phyloP scores from a whole-genome alignment of 306 rosid genomes.

The Pueraria montana region DNA sequence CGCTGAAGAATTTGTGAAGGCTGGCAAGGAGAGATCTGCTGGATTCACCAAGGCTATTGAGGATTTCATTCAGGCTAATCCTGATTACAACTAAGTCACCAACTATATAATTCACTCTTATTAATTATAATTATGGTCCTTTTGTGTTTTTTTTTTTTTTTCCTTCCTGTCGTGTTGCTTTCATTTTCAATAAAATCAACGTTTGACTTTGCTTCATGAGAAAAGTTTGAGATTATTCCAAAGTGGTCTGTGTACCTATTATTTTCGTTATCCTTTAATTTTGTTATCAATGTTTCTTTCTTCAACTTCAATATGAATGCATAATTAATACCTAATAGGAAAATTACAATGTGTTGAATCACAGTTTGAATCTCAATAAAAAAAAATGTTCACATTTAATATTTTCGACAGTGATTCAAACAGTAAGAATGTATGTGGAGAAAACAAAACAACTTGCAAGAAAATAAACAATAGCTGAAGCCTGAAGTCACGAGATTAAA shows the following conservation, averaged over 20 bases:
- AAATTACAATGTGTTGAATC: not conserved
- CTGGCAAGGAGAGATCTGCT: slow-evolving; percentile 53
- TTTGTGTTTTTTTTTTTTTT: not conserved
- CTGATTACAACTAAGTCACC: slow-evolving; percentile 51
- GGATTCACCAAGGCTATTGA: slow-evolving; percentile 62
- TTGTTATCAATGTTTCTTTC: not conserved
- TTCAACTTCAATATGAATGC: not conserved
- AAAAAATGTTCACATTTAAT: not conserved
- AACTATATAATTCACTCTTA: not conserved
- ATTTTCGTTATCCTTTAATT: not conserved
- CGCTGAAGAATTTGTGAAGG: slow-evolving; percentile 49
- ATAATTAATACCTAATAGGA: not conserved
- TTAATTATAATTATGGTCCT: not conserved
- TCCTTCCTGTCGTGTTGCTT: not conserved
- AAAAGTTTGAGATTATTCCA: not conserved
- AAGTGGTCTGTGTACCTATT: not conserved
- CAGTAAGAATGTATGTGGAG: not conserved
- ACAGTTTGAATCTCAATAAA: not conserved
- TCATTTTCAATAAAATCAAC: not conserved
- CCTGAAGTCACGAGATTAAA: not conserved
- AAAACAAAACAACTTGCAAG: too few species aligned
- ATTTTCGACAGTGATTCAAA: too few species aligned
- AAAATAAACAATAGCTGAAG: not conserved
- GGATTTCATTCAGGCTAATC: slow-evolving; percentile 54
- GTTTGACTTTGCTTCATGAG: not conserved